These are phyloP conservation scores for Leavenworthia alabamica DNA, from an alignment of 345 rosid genomes.

Conservation along the genomic window DNA sequence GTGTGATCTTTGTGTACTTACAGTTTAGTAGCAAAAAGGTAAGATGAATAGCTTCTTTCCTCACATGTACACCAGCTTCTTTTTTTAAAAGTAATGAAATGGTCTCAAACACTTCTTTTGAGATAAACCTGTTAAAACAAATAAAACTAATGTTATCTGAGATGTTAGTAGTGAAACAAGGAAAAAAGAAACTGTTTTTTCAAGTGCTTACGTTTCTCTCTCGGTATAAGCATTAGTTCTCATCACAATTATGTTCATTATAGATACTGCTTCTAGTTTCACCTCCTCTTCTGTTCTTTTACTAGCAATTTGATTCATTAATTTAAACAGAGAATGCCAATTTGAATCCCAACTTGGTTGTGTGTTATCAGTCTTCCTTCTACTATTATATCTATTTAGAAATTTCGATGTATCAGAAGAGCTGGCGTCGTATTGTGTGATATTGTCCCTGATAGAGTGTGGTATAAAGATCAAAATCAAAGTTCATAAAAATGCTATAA, in stretches of 20 bases:
- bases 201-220: constrained; percentile 59
- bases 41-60: constrained; percentile 59
- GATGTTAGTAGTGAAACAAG: background rate
- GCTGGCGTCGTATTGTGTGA: constrained; percentile 40
- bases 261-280: constrained; percentile 62
- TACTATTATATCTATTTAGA: constrained; percentile 27
- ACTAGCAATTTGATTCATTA: constrained; percentile 44
- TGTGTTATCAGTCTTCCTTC: constrained; percentile 20
- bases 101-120: constrained; percentile 39
- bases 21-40: constrained; percentile 67
- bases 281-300: constrained; percentile 44
- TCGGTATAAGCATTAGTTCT: constrained; percentile 47
- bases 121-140: constrained; percentile 45
- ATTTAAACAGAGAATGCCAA: constrained; percentile 53
- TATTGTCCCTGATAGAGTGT: constrained; percentile 88
- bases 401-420: constrained; percentile 23
- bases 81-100: constrained; percentile 48
- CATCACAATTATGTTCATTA: constrained; percentile 69
- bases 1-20: constrained; percentile 30
- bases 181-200: background rate
- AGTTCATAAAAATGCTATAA: constrained; percentile 57
- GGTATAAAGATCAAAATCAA: constrained; percentile 86
- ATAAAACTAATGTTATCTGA: constrained; percentile 5
- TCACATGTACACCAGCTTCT: constrained; percentile 51
- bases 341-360: constrained; percentile 37